phyloP scores from a whole-genome alignment of 2,329 filamentous ascomycete genomes.

The Cercospora sp. region DNA sequence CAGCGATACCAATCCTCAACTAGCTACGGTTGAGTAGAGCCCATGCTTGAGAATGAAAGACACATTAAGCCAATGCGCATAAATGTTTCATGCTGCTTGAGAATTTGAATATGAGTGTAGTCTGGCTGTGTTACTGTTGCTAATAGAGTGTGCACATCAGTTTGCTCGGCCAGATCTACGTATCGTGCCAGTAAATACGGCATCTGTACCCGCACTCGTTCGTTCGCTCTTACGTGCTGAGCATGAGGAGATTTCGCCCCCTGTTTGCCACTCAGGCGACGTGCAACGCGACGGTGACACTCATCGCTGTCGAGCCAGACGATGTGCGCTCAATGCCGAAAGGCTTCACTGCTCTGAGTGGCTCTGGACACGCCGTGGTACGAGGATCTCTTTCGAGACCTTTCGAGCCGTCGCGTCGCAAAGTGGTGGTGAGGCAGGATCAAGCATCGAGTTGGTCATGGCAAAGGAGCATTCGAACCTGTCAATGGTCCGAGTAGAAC shows the following conservation, averaged over 20 bases:
- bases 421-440: background rate
- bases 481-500: background rate
- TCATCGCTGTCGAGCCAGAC: background rate
- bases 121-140: background rate
- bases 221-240: background rate
- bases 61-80: background rate
- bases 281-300: background rate
- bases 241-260: background rate
- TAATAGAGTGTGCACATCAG: background rate
- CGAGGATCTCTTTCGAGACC: background rate
- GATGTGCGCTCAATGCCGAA: background rate
- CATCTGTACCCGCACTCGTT: background rate
- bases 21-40: slow-evolving; percentile 13
- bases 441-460: background rate
- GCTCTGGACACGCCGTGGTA: background rate
- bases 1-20: slow-evolving; percentile 11
- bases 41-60: background rate
- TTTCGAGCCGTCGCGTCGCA: background rate
- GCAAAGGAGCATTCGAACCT: background rate
- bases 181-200: background rate
- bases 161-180: background rate
- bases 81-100: background rate
- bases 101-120: background rate
- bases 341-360: background rate
- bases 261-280: background rate